These are phyloP conservation scores for Auriculariales sp. DNA, from an alignment of 768 basidiomycete genomes.

Conservation along the genomic window DNA sequence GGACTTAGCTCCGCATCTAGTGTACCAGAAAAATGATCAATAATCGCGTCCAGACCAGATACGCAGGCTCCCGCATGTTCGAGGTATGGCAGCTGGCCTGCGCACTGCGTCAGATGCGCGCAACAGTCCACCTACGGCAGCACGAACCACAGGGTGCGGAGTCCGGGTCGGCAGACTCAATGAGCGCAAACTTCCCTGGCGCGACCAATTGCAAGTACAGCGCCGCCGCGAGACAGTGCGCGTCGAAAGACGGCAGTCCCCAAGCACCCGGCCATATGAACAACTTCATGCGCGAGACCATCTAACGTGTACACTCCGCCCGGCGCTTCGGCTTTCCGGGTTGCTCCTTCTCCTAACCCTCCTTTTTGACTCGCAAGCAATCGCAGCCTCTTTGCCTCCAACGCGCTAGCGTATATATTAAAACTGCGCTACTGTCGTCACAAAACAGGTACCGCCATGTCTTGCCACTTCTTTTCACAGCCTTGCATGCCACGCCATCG, in stretches of 20 bases:
- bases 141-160: slow-evolving; percentile 55
- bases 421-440: no score
- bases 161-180: slow-evolving; percentile 54
- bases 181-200: slow-evolving; percentile 51
- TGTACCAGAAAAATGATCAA: slow-evolving; percentile 38
- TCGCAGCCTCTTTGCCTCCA: no score
- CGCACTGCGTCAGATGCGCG: not conserved
- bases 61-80: slow-evolving; percentile 38
- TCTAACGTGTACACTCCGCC: no score
- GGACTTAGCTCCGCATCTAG: slow-evolving; percentile 34
- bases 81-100: slow-evolving; percentile 63
- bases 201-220: slow-evolving; percentile 54
- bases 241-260: slow-evolving; percentile 52
- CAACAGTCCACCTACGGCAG: not conserved
- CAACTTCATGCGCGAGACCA: no score
- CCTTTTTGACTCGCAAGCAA: no score
- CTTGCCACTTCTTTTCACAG: no score
- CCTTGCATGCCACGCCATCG: no score
- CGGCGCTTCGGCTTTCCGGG: no score
- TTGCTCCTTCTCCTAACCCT: no score
- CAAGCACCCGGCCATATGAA: slow-evolving; percentile 61
- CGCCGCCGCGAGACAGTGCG: slow-evolving; percentile 46
- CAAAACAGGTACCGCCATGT: no score
- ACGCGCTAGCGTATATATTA: no score
- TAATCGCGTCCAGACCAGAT: slow-evolving; percentile 42